phyloP scores from a whole-genome alignment of 306 rosid genomes.

The Cicer cuneatum region DNA sequence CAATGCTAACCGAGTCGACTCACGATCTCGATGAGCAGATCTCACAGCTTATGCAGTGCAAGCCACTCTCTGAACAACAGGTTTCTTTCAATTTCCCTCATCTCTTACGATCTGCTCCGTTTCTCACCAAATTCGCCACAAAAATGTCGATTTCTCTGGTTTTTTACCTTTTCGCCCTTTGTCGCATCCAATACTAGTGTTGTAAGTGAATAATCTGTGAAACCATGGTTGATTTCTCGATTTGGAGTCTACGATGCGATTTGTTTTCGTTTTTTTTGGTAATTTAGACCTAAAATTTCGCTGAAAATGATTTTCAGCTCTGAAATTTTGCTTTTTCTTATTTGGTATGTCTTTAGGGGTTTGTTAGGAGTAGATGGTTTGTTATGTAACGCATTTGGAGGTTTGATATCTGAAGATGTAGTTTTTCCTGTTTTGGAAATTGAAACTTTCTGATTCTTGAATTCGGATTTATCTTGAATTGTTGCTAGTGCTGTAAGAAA shows the following conservation, averaged over 20 bases:
- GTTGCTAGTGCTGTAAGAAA: constrained; percentile 22
- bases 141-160: not conserved
- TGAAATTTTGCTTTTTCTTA: constrained; percentile 4
- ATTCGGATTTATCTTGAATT: constrained; percentile 15
- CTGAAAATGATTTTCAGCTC: constrained; percentile 1
- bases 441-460: not conserved
- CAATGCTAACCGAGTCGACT: constrained; percentile 59
- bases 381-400: constrained; percentile 2
- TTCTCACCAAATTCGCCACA: not conserved
- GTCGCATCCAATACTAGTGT: not conserved
- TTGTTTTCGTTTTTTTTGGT: not conserved
- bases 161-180: not conserved
- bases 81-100: constrained; percentile 46
- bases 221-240: constrained; percentile 22
- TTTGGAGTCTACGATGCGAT: constrained; percentile 32
- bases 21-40: constrained; percentile 91
- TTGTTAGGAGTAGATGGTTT: constrained; percentile 13
- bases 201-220: not conserved
- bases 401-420: not conserved
- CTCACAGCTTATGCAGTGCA: constrained; percentile 99
- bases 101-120: constrained; percentile 34
- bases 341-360: constrained; percentile 14
- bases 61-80: constrained; percentile 96
- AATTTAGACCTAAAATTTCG: not conserved
- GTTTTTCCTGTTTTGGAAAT: constrained; percentile 26